Evolutionary conservation across 768 basidiomycete species (phyloP).

Genomic region (Scleroderma bovista): DNA sequence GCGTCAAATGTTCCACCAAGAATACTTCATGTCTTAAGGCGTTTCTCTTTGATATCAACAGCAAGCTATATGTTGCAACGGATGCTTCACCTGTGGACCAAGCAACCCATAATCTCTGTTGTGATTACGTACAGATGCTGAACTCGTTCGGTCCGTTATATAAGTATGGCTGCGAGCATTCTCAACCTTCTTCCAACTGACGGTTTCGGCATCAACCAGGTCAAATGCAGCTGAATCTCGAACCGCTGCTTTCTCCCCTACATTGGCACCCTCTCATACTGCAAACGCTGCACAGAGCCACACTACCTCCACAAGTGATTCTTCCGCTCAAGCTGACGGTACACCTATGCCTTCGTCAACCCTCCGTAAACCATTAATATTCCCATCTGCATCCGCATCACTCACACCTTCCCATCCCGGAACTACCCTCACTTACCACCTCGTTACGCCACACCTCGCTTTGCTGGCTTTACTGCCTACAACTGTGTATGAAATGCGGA

Average conservation of each 20-base stretch:
- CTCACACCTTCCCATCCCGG: conserved; percentile 53
- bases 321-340: background rate
- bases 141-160: conserved; percentile 84
- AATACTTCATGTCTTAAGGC: conserved; percentile 92
- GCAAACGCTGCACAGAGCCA: conserved; percentile 2
- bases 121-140: conserved; percentile 85
- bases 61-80: conserved; percentile 87
- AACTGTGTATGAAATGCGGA: conserved; percentile 61
- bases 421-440: conserved; percentile 80
- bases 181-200: background rate
- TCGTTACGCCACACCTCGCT: conserved; percentile 67
- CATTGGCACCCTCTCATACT: conserved; percentile 3
- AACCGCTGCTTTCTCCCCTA: conserved; percentile 3
- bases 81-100: conserved; percentile 90
- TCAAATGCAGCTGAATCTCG: conserved; percentile 15
- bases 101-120: conserved; percentile 82
- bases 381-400: conserved; percentile 63
- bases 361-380: conserved; percentile 45
- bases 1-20: conserved; percentile 32
- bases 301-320: background rate
- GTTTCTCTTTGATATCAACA: conserved; percentile 84
- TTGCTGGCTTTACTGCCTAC: conserved; percentile 71
- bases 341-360: background rate
- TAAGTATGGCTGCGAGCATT: conserved; percentile 42
- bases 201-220: conserved; percentile 4